Evolutionary conservation across 2,329 filamentous ascomycete species (phyloP).

Genomic region (Hymenoscyphus occultus): DNA sequence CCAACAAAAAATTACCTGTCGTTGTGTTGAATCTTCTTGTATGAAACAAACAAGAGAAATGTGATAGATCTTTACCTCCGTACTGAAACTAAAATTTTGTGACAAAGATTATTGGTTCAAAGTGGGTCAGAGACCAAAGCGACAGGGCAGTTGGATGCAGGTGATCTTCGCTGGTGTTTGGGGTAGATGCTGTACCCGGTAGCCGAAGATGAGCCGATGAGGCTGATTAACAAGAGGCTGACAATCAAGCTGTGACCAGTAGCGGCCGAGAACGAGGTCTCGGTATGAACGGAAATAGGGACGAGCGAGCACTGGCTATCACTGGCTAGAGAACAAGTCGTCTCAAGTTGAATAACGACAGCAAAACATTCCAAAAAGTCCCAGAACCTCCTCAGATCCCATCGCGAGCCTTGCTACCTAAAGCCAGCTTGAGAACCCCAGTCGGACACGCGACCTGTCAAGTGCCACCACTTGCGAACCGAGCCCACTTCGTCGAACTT

Average conservation of each 20-base stretch:
- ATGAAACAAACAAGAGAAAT: too few species aligned
- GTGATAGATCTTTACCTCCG: too few species aligned
- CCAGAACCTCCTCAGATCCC: neutral
- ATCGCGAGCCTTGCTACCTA: neutral
- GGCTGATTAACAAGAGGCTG: too few species aligned
- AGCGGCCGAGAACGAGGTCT: neutral
- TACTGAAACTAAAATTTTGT: too few species aligned
- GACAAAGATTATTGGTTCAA: too few species aligned
- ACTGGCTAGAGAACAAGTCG: neutral
- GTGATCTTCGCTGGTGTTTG: too few species aligned
- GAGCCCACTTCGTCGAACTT: neutral
- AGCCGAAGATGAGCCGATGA: too few species aligned
- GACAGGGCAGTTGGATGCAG: too few species aligned
- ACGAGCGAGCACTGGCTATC: neutral
- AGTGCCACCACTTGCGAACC: neutral
- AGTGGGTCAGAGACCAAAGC: too few species aligned
- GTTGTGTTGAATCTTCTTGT: too few species aligned
- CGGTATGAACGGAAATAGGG: neutral
- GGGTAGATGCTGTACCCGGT: too few species aligned
- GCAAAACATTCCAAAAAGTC: neutral
- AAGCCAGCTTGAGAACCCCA: neutral
- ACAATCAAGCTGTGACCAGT: conserved; percentile 42
- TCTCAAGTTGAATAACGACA: neutral
- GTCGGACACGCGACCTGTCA: neutral
- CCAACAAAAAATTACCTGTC: too few species aligned